Base-by-base conservation (phyloP, 371 early-diverging fungal genomes). In the Ecytonucleospora hepatopenaei region DNA sequence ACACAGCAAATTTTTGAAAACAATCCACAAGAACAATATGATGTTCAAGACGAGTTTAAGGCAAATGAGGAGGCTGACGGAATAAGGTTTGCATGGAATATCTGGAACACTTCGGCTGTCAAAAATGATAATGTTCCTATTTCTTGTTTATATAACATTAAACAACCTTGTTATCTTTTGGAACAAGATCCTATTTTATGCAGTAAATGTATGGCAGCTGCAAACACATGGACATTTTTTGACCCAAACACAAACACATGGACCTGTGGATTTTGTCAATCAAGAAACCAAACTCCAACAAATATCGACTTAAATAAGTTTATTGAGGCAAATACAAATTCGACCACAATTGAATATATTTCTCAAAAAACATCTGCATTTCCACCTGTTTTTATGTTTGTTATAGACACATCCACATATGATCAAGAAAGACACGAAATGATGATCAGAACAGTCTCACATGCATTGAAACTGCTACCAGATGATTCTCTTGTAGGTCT, bases 251-350 rank as follows among this genome's bases (percentile, higher is more conserved):
- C 86, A 59, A 89, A 89, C 79, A 84, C 92, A 54, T 98, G 98
- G 98, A 90, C 90, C 68, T 98, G 99, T 78, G 88, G 93, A 4
- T 94, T 98, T 81, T 98, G 99, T 74, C 80, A 91, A 69, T 87
- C 88, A 75, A 88, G 93, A 67, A 98, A 96, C 81, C 86, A 86
- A 66, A 87, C 97, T 71, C 97, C 99, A 35, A 86, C 88, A 73
- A 93, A 94, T 76, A 93, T 97, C 67, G 86, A 90, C 32, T 85
- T 84, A 60, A 87, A 87, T 60, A 90, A 90, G 71, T 95, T 96
- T 0, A 88, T 92, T n/a, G 97, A 97, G 80, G 81, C 97, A 68
- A 78, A 91, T 62, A 86, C 86, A 49, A 86, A 88, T 66, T 92
- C 62, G 82, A 91, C 92, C 4, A 95, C 96, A 1, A 90, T 94